Evolutionary conservation across 2,329 filamentous ascomycete species (phyloP), one percentile per base, ranked within the genome.

Genomic region (Pyrenochaeta sp.): DNA sequence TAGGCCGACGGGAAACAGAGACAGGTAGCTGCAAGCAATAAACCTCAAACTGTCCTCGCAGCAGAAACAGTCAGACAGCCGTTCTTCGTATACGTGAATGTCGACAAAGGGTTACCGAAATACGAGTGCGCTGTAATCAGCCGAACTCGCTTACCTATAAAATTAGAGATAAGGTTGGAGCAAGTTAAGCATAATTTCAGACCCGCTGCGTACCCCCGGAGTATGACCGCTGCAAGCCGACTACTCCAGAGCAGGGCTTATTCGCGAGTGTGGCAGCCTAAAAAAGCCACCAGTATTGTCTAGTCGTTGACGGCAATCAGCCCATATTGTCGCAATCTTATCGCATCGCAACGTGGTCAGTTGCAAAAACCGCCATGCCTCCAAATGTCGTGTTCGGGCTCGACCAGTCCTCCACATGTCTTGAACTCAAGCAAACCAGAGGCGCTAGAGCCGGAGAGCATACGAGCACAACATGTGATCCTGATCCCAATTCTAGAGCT

Each of bases 161-260:
- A 63, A 54, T 61, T 59, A 56, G 58, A 71, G 68, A 72, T 74
- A 73, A 74, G 68, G 68, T 71, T 74, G 64, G 53, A 64, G 60
- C 64, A 66, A 66, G 61, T 72, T 73, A 73, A 73, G 70, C 70
- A 71, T 73, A 73, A 71, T 64, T 64, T 57, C 59, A 62, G 58
- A 59, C 61, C 66, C 66, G 63, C 66, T 64, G 41, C 49, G 49
- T 50, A 54, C 50, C 60, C 66, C 65, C 52, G 57, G 63, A 56
- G 58, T 46, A 48, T 51, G 54, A 51, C 56, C 56, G 49, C 56
- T 54, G 54, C 61, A 60, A 51, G 50, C 53, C 56, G 27, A 37
- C 56, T 49, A 37, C 56, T 49, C 39, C 46, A 23, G 54, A 54
- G 27, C 42, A 59, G 55, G 50, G 57, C 40, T 27, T 48, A 32